Evolutionary conservation across 2,329 filamentous ascomycete species (phyloP).

Genomic region (Fusarium heterosporum): DNA sequence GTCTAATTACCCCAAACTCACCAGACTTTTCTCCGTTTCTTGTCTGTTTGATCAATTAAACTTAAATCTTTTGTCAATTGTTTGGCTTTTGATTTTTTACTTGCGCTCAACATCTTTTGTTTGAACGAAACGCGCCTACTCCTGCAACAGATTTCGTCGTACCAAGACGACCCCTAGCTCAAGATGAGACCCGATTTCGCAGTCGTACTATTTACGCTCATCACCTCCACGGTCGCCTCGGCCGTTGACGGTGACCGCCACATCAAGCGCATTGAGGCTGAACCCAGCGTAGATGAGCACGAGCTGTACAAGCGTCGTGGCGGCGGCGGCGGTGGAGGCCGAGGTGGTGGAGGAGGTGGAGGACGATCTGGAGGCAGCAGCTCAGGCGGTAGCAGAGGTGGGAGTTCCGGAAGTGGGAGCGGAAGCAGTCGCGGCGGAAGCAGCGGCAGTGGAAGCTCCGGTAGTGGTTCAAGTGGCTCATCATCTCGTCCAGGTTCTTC

Average conservation of each 20-base stretch:
- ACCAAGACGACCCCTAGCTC: slow-evolving; percentile 8
- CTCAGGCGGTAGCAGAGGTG: slow-evolving; percentile 28
- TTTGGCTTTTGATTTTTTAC: neutral
- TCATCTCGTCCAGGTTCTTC: slow-evolving; percentile 38
- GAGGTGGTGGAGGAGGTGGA: slow-evolving; percentile 16
- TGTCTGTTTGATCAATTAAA: neutral
- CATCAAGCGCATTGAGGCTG: slow-evolving; percentile 42
- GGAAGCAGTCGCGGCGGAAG: slow-evolving; percentile 27
- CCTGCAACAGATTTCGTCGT: slow-evolving; percentile 2
- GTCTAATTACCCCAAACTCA: slow-evolving; percentile 16
- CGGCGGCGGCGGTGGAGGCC: slow-evolving; percentile 66
- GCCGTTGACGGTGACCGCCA: slow-evolving; percentile 42
- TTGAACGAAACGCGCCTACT: neutral
- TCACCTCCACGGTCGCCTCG: slow-evolving; percentile 46
- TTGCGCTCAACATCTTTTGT: slow-evolving; percentile 6
- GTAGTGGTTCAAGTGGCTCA: slow-evolving; percentile 36
- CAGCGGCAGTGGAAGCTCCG: slow-evolving; percentile 12
- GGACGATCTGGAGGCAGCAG: slow-evolving; percentile 20
- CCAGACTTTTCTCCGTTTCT: neutral
- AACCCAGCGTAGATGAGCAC: slow-evolving; percentile 49
- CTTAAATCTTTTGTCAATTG: slow-evolving; percentile 1
- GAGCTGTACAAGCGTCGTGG: slow-evolving; percentile 71
- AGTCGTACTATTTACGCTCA: slow-evolving; percentile 47
- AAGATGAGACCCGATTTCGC: slow-evolving; percentile 51
- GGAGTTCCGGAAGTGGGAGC: slow-evolving; percentile 31